A percentile compares a stretch with the other conserved stretches of the same genome.
These are phyloP conservation scores for Lunularia cruciata DNA, from an alignment of 225 moss, liverwort and hornwort genomes.

Conservation along the genomic window DNA sequence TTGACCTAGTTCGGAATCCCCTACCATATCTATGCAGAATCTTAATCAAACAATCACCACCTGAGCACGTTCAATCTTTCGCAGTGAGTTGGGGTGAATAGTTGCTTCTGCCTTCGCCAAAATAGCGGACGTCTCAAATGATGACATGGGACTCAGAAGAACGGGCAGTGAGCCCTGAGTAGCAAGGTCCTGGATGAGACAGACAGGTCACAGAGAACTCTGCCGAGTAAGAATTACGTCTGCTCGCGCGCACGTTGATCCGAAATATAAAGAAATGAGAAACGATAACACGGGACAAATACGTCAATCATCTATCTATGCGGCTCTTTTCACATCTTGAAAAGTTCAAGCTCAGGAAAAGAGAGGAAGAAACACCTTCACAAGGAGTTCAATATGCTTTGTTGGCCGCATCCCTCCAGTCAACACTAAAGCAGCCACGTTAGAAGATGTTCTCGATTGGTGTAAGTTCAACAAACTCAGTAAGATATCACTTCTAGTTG, in stretches of 20 bases:
- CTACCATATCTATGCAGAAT: neutral
- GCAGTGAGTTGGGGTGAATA: slow-evolving; percentile 61
- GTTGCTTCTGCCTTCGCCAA: slow-evolving; percentile 74
- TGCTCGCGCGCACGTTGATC: no score
- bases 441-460: slow-evolving; percentile 62
- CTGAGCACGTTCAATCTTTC: slow-evolving; percentile 90
- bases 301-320: neutral
- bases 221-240: no score
- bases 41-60: slow-evolving; percentile 27
- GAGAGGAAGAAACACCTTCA: slow-evolving; percentile 47
- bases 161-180: slow-evolving; percentile 67
- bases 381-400: slow-evolving; percentile 63
- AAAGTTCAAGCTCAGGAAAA: neutral
- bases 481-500: slow-evolving; percentile 79
- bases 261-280: neutral
- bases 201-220: no score
- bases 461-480: slow-evolving; percentile 73
- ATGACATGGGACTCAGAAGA: slow-evolving; percentile 62
- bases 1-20: no score
- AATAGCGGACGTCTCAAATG: slow-evolving; percentile 75
- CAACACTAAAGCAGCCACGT: slow-evolving; percentile 75
- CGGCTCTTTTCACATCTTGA: neutral
- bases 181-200: slow-evolving; percentile 52
- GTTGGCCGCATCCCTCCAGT: slow-evolving; percentile 68
- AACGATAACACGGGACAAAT: neutral